Evolutionary conservation across 2,329 filamentous ascomycete genomes (phyloP).

Genomic region (Hymenoscyphus linearis): DNA sequence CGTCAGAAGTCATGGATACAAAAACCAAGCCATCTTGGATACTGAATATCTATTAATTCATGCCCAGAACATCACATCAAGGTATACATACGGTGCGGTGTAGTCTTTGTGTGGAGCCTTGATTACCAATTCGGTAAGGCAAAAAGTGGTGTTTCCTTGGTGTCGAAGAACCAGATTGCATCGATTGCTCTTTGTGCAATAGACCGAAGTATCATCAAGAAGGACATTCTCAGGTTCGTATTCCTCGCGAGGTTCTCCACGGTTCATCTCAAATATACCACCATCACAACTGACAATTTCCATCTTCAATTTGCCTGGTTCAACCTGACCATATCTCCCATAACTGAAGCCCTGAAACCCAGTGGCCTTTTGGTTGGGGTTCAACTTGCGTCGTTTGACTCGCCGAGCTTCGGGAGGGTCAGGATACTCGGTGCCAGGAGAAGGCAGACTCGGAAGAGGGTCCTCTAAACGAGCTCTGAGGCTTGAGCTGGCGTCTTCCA

Average conservation of each 20-base stretch:
- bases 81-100: conserved; percentile 70
- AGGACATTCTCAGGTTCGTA: conserved; percentile 78
- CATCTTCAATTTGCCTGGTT: conserved; percentile 75
- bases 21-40: conserved; percentile 92
- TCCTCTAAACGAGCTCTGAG: conserved; percentile 26
- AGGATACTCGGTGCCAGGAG: conserved; percentile 20
- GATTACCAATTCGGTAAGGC: conserved; percentile 79
- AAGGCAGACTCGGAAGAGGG: conserved; percentile 18
- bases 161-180: conserved; percentile 86
- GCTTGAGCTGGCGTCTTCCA: conserved; percentile 25
- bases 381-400: conserved; percentile 65
- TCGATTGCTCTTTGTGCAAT: conserved; percentile 80
- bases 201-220: conserved; percentile 75
- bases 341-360: conserved; percentile 63
- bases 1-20: conserved; percentile 76
- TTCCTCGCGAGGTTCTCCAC: conserved; percentile 31
- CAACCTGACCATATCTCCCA: conserved; percentile 81
- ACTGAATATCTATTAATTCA: conserved; percentile 39
- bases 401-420: conserved; percentile 46
- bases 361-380: conserved; percentile 50
- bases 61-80: neutral
- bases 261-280: conserved; percentile 61
- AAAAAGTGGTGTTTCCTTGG: conserved; percentile 74
- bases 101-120: conserved; percentile 76
- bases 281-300: conserved; percentile 88